A percentile compares a stretch with the other conserved stretches of the same genome.
Evolutionary conservation across 2,329 filamentous ascomycete genomes (phyloP).

Genomic region (Ophiostoma tasmaniense): DNA sequence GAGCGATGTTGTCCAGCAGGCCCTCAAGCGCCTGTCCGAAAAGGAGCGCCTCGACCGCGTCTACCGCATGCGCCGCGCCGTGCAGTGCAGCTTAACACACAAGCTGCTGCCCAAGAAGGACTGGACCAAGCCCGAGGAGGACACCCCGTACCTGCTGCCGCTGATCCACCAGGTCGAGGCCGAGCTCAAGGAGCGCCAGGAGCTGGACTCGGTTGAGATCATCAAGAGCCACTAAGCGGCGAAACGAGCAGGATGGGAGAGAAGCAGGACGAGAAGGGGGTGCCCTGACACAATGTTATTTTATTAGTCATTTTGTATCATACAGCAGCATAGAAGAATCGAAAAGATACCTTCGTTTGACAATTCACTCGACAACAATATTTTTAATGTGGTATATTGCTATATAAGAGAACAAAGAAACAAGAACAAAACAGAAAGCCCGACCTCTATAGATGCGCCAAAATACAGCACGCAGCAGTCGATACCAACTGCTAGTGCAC

Average conservation of each 20-base stretch:
- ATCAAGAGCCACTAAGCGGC: constrained; percentile 38
- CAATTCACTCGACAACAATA: too few species aligned
- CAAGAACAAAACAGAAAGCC: neutral
- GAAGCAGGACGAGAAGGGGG: too few species aligned
- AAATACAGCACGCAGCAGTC: constrained; percentile 4
- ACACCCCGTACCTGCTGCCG: constrained; percentile 46
- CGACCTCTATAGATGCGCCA: constrained; percentile 3
- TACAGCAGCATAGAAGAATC: constrained; percentile 14
- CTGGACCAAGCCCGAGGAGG: constrained; percentile 52
- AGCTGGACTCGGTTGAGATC: constrained; percentile 42
- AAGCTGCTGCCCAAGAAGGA: constrained; percentile 55
- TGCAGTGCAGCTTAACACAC: constrained; percentile 63
- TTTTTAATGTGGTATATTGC: neutral
- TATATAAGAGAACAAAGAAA: neutral
- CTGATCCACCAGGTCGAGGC: constrained; percentile 45
- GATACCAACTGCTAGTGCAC: neutral
- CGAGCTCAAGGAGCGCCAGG: constrained; percentile 41
- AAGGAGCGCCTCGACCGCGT: constrained; percentile 94
- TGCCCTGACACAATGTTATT: constrained; percentile 4
- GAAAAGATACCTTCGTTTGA: constrained; percentile 5
- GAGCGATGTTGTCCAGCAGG: constrained; percentile 74
- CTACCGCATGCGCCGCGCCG: constrained; percentile 90
- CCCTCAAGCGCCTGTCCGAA: constrained; percentile 80
- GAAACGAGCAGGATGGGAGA: neutral
- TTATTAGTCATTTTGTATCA: constrained; percentile 14